Evolutionary conservation across 179 eudicot species (phyloP), one percentile per base, ranked within the genome.

Genomic region (Silene coronaria): DNA sequence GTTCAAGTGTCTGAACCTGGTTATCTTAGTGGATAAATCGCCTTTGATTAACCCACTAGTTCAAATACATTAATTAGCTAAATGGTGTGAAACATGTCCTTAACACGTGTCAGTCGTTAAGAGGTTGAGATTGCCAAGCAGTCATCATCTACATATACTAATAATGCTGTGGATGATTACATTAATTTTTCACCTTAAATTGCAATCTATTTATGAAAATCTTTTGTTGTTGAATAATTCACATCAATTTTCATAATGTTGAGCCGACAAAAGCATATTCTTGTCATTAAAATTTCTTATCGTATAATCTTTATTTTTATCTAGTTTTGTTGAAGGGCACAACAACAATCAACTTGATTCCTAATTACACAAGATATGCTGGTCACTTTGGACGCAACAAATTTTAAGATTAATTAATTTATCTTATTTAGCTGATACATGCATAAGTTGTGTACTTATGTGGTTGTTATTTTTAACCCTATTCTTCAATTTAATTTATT

Each of bases 171-270:
- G 1, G 12, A 13, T 48, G 16, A 48, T 48, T 12, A 14, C 55
- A 22, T 59, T 19, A 21, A 8, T 36, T 61, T 61, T 80, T 78
- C 78, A 34, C 82, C 76, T 74, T 75, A 65, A 61, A 70, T 36
- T 46, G 60, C 34, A 51, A 73, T 82, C 80, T 59, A 38, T 75
- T 72, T 5, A 72, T 60, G 17, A 72, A 72, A 32, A n/a, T 83
- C 85, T 83, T 74, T 26, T 65, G 76, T 69, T 81, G 76, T 77
- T 81, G 75, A 82, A 77, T 66, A 13, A 67, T 65, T 84, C 86
- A 79, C 88, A 86, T 86, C 85, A 87, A 84, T 81, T 74, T 78
- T 32, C 80, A 75, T 70, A 76, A 84, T 80, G 74, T 86, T 66
- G 67, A 77, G 80, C 85, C 82, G 77, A 63, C 67, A 74, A 42